phyloP scores from a whole-genome alignment of 345 rosid genomes.

The Cardamine occulta region DNA sequence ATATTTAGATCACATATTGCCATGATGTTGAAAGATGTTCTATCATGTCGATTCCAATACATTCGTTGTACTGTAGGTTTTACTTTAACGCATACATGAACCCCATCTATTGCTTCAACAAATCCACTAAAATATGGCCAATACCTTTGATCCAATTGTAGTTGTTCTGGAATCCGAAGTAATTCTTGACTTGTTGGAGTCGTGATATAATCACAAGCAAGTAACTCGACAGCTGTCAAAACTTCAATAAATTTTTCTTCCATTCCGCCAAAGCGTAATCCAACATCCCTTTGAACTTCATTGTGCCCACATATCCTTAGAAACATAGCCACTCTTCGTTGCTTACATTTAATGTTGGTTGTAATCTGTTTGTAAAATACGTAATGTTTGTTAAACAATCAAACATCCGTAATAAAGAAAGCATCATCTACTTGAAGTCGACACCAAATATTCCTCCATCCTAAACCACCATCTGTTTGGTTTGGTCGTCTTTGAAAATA shows the following conservation, averaged over 20 bases:
- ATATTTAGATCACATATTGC: background rate
- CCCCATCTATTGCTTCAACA: background rate
- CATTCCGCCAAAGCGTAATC: background rate
- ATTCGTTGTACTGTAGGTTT: background rate
- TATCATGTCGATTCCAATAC: background rate
- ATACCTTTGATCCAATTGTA: background rate
- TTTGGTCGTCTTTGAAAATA: background rate
- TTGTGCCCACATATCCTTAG: background rate
- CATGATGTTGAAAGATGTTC: background rate
- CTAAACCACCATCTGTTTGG: background rate
- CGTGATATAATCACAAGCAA: background rate
- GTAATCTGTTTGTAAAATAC: background rate
- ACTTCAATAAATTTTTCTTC: background rate
- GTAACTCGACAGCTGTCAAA: background rate
- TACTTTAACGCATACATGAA: background rate
- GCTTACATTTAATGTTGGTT: background rate
- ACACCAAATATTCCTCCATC: background rate
- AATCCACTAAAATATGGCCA: background rate
- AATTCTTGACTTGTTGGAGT: background rate
- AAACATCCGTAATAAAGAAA: background rate
- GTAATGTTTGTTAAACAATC: background rate
- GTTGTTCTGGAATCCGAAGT: background rate
- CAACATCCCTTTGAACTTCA: background rate
- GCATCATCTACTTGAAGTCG: background rate
- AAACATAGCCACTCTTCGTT: background rate